Evolutionary conservation across 331 rosid genomes (phyloP).

Genomic region (Spiraea crenata): DNA sequence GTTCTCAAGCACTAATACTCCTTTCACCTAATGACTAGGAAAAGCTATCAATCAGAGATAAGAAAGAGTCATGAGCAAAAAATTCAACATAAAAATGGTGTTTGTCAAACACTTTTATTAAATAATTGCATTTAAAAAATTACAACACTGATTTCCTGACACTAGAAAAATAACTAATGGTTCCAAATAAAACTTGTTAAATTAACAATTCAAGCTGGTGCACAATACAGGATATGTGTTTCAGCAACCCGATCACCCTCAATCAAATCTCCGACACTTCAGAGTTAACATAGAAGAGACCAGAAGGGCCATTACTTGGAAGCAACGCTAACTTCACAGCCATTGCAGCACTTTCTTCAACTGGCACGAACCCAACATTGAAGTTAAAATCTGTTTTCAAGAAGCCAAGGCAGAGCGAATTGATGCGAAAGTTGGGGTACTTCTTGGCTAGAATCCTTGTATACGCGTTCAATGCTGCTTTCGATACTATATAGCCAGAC

Average conservation of each 20-base stretch:
- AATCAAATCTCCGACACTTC: neutral
- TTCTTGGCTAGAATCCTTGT: slow-evolving; percentile 39
- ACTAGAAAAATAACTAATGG: no score
- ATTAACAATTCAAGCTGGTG: no score
- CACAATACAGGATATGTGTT: no score
- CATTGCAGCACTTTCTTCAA: slow-evolving; percentile 41
- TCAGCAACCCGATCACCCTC: neutral
- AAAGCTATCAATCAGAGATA: no score
- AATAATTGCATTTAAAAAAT: no score
- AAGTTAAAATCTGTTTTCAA: slow-evolving; percentile 34
- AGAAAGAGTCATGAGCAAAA: no score
- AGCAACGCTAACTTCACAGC: slow-evolving; percentile 33
- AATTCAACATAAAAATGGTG: no score
- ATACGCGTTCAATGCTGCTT: slow-evolving; percentile 35
- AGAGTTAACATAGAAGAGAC: slow-evolving; percentile 27
- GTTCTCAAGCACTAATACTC: no score
- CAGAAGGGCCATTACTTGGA: slow-evolving; percentile 28
- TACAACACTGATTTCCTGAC: no score
- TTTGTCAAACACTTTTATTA: no score
- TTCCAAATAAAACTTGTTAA: no score
- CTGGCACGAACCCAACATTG: slow-evolving; percentile 19
- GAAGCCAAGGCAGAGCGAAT: slow-evolving; percentile 42
- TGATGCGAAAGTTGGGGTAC: slow-evolving; percentile 31
- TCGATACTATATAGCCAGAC: slow-evolving; percentile 30
- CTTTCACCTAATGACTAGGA: no score